These are phyloP conservation scores for Rhizopus delemar DNA, from an alignment of 371 early-diverging fungal genomes.

Conservation along the genomic window DNA sequence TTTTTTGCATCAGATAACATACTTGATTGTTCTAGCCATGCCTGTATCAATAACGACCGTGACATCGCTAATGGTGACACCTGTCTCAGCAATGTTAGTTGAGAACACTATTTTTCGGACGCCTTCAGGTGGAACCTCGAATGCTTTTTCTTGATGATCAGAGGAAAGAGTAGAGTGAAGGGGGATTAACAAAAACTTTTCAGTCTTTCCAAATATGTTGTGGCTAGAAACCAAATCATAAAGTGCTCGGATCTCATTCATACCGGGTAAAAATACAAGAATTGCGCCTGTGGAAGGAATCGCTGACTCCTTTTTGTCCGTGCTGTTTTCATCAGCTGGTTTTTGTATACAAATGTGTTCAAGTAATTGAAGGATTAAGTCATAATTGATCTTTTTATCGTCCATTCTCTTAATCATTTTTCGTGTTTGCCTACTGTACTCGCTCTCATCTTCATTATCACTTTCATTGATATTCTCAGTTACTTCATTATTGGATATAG, in stretches of 20 bases:
- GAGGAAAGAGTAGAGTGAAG: slow-evolving; percentile 81
- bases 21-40: slow-evolving; percentile 77
- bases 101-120: slow-evolving; percentile 85
- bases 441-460: slow-evolving; percentile 24
- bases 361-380: slow-evolving; percentile 65
- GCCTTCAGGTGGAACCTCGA: slow-evolving; percentile 62
- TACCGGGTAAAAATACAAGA: slow-evolving; percentile 88
- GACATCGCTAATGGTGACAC: slow-evolving; percentile 94
- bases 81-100: slow-evolving; percentile 96
- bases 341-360: slow-evolving; percentile 55
- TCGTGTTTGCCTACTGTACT: slow-evolving; percentile 45
- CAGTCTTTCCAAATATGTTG: slow-evolving; percentile 42
- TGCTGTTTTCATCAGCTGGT: slow-evolving; percentile 6
- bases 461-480: slow-evolving; percentile 20
- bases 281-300: slow-evolving; percentile 74
- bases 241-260: slow-evolving; percentile 71
- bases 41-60: slow-evolving; percentile 95
- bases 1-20: slow-evolving; percentile 3
- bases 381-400: slow-evolving; percentile 68
- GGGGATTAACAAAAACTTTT: slow-evolving; percentile 63
- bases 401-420: slow-evolving; percentile 62
- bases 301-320: slow-evolving; percentile 11
- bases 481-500: slow-evolving; percentile 17
- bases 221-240: slow-evolving; percentile 59
- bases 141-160: slow-evolving; percentile 68